Conservation (phyloP, 768 basidiomycete species). For the Leccinellum rugosiceps region DNA sequence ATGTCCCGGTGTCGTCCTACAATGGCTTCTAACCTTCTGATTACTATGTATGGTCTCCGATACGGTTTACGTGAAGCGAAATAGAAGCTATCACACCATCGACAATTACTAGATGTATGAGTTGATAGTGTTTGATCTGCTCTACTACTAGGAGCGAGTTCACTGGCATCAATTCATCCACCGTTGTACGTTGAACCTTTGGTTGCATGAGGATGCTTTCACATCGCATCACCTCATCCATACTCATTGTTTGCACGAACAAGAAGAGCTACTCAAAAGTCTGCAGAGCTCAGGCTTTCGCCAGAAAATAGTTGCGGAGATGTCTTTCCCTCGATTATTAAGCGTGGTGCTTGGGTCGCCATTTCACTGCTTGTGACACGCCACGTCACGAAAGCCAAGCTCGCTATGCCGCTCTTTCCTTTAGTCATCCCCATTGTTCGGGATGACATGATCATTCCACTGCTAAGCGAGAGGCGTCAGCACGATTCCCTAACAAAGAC, state of each 20-base stretch:
- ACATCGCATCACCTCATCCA: neutral
- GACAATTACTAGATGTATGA: neutral
- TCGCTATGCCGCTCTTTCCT: neutral
- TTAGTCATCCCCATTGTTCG: neutral
- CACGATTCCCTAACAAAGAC: neutral
- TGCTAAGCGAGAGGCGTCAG: neutral
- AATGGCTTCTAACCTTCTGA: neutral
- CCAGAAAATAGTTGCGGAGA: neutral
- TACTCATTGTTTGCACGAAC: neutral
- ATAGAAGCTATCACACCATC: neutral
- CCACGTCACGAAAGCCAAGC: neutral
- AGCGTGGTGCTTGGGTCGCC: neutral
- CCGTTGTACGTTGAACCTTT: no score
- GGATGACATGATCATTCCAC: neutral
- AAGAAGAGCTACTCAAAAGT: neutral
- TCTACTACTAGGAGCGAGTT: neutral
- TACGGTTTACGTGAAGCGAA: neutral
- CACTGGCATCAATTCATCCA: neutral
- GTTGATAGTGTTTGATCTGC: neutral
- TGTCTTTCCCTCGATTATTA: neutral
- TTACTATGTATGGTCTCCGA: neutral
- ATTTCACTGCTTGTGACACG: no score
- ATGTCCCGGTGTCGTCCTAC: neutral
- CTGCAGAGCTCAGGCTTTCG: no score
- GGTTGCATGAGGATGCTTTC: neutral